Percentiles rank a stretch among this genome's conserved stretches.
Evolutionary conservation across 139 green algal species (phyloP).

Genomic region (Choricystis sp.): DNA sequence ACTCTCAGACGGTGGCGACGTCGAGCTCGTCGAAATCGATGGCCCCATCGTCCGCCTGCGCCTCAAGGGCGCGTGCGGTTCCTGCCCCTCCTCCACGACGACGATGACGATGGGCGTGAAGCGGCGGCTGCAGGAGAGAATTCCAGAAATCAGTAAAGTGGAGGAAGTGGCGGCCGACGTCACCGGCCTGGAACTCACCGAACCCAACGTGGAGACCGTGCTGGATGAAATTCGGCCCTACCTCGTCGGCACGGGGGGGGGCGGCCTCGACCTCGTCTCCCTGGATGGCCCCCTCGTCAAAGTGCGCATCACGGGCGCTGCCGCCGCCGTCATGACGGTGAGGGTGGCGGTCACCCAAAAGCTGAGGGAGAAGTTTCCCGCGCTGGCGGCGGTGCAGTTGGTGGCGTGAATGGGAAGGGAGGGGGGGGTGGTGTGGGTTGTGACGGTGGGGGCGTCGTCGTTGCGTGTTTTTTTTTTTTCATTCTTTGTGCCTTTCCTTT

Average conservation of each 20-base stretch:
- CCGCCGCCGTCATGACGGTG: constrained; percentile 93
- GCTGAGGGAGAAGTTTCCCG: constrained; percentile 90
- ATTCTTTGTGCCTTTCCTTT: not conserved
- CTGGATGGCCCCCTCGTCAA: constrained; percentile 91
- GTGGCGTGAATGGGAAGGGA: constrained; percentile 14
- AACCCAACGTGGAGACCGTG: constrained; percentile 62
- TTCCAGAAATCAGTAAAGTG: constrained; percentile 95
- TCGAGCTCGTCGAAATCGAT: constrained; percentile 97
- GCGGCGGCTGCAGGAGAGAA: constrained; percentile 82
- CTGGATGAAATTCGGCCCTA: constrained; percentile 76
- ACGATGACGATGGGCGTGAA: constrained; percentile 99
- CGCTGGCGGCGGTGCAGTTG: constrained; percentile 92
- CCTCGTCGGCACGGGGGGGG: constrained; percentile 85
- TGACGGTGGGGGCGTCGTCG: too few species aligned
- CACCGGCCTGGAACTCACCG: constrained; percentile 59
- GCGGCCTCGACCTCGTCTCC: constrained; percentile 66
- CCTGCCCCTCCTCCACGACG: constrained; percentile 71
- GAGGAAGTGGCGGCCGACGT: constrained; percentile 81
- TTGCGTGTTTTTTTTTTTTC: too few species aligned
- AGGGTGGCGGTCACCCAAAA: constrained; percentile 98
- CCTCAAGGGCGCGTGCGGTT: constrained; percentile 86
- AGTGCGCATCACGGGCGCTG: constrained; percentile 74
- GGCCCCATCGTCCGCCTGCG: constrained; percentile 76
- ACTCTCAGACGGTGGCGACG: constrained; percentile 76
- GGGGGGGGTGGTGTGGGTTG: too few species aligned